Percentiles rank a stretch among this genome's conserved stretches.
Evolutionary conservation across 1,284 basidiomycete genomes (phyloP).

Genomic region (Marasmius fiardii): DNA sequence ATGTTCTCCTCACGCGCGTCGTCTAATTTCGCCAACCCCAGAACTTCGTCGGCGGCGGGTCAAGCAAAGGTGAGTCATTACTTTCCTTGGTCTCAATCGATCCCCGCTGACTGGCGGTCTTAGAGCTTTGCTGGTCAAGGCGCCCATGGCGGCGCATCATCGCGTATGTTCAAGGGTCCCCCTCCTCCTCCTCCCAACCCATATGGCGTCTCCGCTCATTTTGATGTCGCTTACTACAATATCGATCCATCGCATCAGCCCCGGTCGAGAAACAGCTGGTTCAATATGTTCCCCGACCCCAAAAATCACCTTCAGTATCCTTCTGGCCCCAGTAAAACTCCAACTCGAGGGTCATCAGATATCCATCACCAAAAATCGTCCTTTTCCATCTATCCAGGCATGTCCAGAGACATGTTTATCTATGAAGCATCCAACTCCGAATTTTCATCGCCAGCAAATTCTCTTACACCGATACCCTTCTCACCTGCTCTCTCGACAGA

Average conservation of each 20-base stretch:
- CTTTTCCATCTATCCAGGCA: constrained; percentile 40
- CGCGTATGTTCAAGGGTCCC: constrained; percentile 49
- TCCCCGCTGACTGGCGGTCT: constrained; percentile 4
- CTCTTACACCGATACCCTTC: constrained; percentile 32
- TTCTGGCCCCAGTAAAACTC: neutral
- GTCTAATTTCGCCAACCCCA: neutral
- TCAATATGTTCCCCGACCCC: neutral
- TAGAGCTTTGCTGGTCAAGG: constrained; percentile 30
- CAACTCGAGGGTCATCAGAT: neutral
- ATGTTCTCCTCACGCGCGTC: neutral
- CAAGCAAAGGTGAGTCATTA: constrained; percentile 18
- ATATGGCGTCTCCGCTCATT: constrained; percentile 34
- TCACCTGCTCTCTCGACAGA: constrained; percentile 50
- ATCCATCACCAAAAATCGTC: neutral
- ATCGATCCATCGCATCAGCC: neutral
- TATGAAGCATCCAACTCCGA: constrained; percentile 55
- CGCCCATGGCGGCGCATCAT: constrained; percentile 42
- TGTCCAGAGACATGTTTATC: constrained; percentile 44
- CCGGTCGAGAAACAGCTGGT: neutral
- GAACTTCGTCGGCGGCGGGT: neutral
- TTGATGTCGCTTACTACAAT: constrained; percentile 36
- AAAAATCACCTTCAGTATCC: neutral
- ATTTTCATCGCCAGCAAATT: constrained; percentile 33
- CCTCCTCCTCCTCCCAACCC: constrained; percentile 34
- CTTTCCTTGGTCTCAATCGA: neutral